Evolutionary conservation across 768 basidiomycete species (phyloP), one percentile per base, ranked within the genome.

Genomic region (Fibroporia radiculosa): DNA sequence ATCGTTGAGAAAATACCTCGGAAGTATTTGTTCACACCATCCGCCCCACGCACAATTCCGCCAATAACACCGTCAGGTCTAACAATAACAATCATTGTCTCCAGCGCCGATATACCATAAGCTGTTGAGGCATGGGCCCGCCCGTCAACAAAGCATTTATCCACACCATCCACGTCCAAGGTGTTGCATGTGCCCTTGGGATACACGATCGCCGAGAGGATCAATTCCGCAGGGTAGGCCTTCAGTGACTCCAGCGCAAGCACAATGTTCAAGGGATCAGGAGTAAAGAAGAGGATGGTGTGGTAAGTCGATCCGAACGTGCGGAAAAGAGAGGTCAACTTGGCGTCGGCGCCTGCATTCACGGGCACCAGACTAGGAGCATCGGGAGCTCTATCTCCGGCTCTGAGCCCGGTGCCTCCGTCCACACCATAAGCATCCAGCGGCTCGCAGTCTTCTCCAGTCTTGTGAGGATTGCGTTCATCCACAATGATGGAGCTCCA

Each of bases 321-420:
- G 8, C 52, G 42, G 46, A 66, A 65, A 19, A 66, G 48, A 8
- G 22, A 36, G 8, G 53, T 52, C 28, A 28, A 22, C 23, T 38
- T 33, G n/a, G 19, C 5, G 23, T 7, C 34, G 23, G 13, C 20
- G 19, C 23, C 32, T 0, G 48, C 48, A 1, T 14, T 19, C 38
- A 39, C 16, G 2, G 48, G 35, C 0, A 58, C 40, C 8, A 67
- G 55, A 1, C 44, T 61, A 2, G 73, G 56, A 0, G 71, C 67
- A 23, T 74, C 70, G 0, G 72, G 74, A 1, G 72, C 73, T n/a
- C 73, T 54, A 44, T 75, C 72, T 3, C 74, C 74, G 1, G 72
- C 72, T 34, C 60, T 42, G 47, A 63, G 23, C 59, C 41, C 14
- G 7, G 49, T 42, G 20, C 42, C 44, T 4, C 52, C 14, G 6